phyloP scores from a whole-genome alignment of 1,284 basidiomycete genomes.

The Tilletia walkeri region DNA sequence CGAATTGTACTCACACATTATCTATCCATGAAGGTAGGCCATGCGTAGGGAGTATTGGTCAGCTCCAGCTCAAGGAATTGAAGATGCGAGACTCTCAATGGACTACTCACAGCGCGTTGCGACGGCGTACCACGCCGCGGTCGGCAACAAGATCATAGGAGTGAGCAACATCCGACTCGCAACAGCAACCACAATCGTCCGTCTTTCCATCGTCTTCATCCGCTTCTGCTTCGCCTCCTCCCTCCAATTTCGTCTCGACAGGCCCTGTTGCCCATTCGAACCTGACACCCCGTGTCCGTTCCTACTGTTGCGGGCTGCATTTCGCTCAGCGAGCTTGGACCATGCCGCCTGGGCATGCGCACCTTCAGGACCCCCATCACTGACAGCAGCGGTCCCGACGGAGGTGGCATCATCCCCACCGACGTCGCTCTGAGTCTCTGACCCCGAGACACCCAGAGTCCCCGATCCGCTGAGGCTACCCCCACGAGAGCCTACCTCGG shows the following conservation, averaged over 20 bases:
- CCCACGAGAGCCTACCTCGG: conserved; percentile 20
- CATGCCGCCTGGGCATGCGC: background rate
- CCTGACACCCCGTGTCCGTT: background rate
- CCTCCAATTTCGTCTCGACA: background rate
- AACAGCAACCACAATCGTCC: conserved; percentile 76
- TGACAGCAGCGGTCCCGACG: background rate
- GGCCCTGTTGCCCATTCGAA: background rate
- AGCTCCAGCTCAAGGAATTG: background rate
- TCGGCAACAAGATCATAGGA: conserved; percentile 66
- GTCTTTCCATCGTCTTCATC: conserved; percentile 57
- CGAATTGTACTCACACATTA: conserved; percentile 22
- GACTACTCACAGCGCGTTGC: conserved; percentile 22
- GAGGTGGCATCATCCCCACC: conserved; percentile 9
- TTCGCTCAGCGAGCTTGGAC: conserved; percentile 3
- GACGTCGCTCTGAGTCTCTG: conserved; percentile 9
- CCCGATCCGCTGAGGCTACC: conserved; percentile 21
- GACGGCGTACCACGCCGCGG: conserved; percentile 44
- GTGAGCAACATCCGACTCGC: conserved; percentile 79
- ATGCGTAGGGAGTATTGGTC: no score
- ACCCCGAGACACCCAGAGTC: conserved; percentile 12
- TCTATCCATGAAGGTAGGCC: background rate
- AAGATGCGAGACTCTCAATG: background rate
- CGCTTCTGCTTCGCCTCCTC: conserved; percentile 14
- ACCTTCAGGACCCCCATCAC: conserved; percentile 1
- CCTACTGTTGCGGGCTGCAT: background rate